Evolutionary conservation across 2,329 filamentous ascomycete genomes (phyloP).

Genomic region (Zymoseptoria crescenta): DNA sequence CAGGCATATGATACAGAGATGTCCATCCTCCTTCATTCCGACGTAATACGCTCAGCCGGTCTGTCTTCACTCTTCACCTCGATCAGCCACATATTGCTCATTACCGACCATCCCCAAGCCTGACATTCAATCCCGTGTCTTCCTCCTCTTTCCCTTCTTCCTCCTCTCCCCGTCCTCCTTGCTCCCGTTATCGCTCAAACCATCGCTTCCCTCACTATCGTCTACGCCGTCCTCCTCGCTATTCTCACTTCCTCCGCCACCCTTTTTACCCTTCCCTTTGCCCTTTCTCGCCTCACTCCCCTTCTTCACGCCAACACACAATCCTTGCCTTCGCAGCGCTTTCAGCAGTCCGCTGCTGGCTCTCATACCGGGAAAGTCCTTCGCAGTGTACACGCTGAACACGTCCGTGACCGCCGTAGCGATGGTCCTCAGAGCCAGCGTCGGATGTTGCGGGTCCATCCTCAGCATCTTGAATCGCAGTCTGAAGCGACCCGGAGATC

Average conservation of each 20-base stretch:
- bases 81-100: background rate
- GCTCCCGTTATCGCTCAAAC: conserved; percentile 11
- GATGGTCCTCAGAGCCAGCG: conserved; percentile 43
- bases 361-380: conserved; percentile 79
- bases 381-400: conserved; percentile 76
- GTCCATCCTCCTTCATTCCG: background rate
- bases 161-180: conserved; percentile 10
- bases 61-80: background rate
- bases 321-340: conserved; percentile 67
- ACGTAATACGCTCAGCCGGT: background rate
- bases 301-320: conserved; percentile 79
- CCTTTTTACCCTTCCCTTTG: conserved; percentile 20
- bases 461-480: conserved; percentile 67
- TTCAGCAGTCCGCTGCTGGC: conserved; percentile 68
- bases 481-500: conserved; percentile 67
- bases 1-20: background rate
- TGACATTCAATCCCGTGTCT: background rate
- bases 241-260: conserved; percentile 11
- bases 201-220: background rate
- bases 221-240: conserved; percentile 6
- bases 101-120: background rate
- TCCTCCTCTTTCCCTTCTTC: conserved; percentile 20
- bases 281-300: conserved; percentile 55
- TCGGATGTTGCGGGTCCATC: conserved; percentile 54
- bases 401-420: conserved; percentile 54